Evolutionary conservation across 75 land plant genomes (phyloP).

Genomic region (Cryptomeria japonica): DNA sequence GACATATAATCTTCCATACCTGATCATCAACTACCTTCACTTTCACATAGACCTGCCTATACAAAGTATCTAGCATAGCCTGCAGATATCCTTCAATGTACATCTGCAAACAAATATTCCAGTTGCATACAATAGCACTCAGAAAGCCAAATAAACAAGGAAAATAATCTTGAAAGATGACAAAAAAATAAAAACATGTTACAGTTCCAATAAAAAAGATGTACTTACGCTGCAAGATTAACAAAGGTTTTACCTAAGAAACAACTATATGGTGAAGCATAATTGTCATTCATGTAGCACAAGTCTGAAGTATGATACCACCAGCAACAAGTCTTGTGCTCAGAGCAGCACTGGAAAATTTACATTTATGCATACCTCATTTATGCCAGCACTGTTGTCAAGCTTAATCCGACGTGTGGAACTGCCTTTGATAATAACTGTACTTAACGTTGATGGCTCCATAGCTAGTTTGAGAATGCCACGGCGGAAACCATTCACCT

Average conservation of each 20-base stretch:
- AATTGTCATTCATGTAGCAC: neutral
- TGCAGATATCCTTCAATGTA: slow-evolving; percentile 96
- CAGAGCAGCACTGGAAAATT: neutral
- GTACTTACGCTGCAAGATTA: neutral
- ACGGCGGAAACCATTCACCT: slow-evolving; percentile 89
- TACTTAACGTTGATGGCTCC: slow-evolving; percentile 82
- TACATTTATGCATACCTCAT: slow-evolving; percentile 65
- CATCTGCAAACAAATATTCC: slow-evolving; percentile 43
- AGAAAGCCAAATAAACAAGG: neutral
- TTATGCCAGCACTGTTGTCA: slow-evolving; percentile 75
- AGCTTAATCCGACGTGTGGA: slow-evolving; percentile 81
- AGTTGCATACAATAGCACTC: neutral
- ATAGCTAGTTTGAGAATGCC: slow-evolving; percentile 87
- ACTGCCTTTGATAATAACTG: slow-evolving; percentile 80
- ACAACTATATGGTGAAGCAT: neutral
- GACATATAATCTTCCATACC: slow-evolving; percentile 38
- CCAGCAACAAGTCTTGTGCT: neutral
- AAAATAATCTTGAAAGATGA: neutral
- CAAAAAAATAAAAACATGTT: neutral
- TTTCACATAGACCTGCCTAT: slow-evolving; percentile 78
- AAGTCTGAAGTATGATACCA: neutral
- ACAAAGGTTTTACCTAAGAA: neutral
- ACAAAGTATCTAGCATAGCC: slow-evolving; percentile 86
- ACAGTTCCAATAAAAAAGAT: neutral
- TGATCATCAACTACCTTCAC: slow-evolving; percentile 84